Percentiles rank a stretch among this genome's conserved stretches.
Evolutionary conservation across 805 yeast genomes (phyloP).

Genomic region (Dipodascus geniculatus): DNA sequence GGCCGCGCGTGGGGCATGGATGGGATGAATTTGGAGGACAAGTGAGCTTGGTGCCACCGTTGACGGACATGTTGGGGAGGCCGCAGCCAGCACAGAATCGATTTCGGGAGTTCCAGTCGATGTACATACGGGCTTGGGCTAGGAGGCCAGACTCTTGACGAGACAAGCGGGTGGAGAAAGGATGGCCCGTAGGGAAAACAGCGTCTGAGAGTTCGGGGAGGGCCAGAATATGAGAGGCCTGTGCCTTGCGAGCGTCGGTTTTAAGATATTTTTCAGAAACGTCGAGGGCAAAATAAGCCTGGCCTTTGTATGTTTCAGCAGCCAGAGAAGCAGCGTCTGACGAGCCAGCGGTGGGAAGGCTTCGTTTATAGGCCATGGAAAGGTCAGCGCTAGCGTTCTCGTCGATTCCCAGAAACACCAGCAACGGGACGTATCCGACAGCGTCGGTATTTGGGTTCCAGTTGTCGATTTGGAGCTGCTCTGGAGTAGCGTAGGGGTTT

Average conservation of each 20-base stretch:
- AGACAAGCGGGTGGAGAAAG: slow-evolving; percentile 19
- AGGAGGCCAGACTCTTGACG: slow-evolving; percentile 49
- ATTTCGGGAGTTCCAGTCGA: slow-evolving; percentile 75
- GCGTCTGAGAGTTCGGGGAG: slow-evolving; percentile 8
- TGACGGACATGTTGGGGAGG: slow-evolving; percentile 25
- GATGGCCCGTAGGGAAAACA: slow-evolving; percentile 24
- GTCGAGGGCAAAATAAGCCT: slow-evolving; percentile 30
- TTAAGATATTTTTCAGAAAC: slow-evolving; percentile 12
- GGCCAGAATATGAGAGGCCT: slow-evolving; percentile 12
- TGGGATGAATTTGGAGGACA: slow-evolving; percentile 27
- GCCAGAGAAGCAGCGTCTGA: slow-evolving; percentile 11
- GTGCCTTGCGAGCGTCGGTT: slow-evolving; percentile 13
- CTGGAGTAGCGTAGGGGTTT: slow-evolving; percentile 22
- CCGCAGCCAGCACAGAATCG: slow-evolving; percentile 87
- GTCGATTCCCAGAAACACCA: slow-evolving; percentile 41
- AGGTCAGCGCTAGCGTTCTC: slow-evolving; percentile 15
- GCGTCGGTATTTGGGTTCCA: slow-evolving; percentile 28
- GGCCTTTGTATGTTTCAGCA: slow-evolving; percentile 22
- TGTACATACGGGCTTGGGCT: slow-evolving; percentile 71
- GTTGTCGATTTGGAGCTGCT: slow-evolving; percentile 20
- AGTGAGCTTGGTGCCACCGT: slow-evolving; percentile 30
- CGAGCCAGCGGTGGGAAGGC: slow-evolving; percentile 6
- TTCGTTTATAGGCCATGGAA: slow-evolving; percentile 19
- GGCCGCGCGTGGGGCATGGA: slow-evolving; percentile 29
- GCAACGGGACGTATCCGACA: slow-evolving; percentile 16